Conservation (phyloP, 805 yeast species). For the Candida andamanensis region DNA sequence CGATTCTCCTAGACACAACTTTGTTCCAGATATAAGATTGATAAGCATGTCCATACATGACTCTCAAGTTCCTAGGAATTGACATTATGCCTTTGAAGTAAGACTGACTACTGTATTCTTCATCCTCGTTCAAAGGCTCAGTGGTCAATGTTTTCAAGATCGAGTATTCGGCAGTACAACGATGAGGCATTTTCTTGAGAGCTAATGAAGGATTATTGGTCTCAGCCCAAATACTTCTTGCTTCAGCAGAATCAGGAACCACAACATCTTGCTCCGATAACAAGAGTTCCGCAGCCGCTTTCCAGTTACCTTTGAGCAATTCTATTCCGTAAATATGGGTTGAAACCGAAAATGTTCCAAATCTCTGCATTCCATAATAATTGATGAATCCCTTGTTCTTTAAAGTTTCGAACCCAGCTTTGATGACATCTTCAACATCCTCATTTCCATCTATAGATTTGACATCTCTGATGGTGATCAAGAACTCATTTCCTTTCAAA, state of each 20-base stretch:
- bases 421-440: constrained; percentile 40
- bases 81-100: constrained; percentile 79
- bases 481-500: constrained; percentile 81
- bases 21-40: constrained; percentile 94
- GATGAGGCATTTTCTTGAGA: constrained; percentile 73
- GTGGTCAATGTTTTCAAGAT: constrained; percentile 58
- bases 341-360: constrained; percentile 91
- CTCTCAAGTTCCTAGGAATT: constrained; percentile 85
- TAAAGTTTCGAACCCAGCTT: constrained; percentile 52
- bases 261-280: constrained; percentile 83
- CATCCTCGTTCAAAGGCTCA: constrained; percentile 41
- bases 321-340: constrained; percentile 82
- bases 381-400: constrained; percentile 76
- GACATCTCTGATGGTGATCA: constrained; percentile 78
- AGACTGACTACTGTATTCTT: constrained; percentile 46
- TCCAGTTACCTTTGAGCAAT: constrained; percentile 70
- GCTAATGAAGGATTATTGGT: constrained; percentile 64
- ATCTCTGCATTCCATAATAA: constrained; percentile 97
- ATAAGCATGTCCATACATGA: constrained; percentile 97
- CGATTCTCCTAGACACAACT: constrained; percentile 73
- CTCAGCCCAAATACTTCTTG: constrained; percentile 76
- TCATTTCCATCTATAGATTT: constrained; percentile 27
- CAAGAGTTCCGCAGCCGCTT: constrained; percentile 70
- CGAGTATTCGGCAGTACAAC: constrained; percentile 79
- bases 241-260: constrained; percentile 75